Evolutionary conservation across 495 filamentous ascomycete species (phyloP), one percentile per base, ranked within the genome.

Genomic region (Daldinia loculata): DNA sequence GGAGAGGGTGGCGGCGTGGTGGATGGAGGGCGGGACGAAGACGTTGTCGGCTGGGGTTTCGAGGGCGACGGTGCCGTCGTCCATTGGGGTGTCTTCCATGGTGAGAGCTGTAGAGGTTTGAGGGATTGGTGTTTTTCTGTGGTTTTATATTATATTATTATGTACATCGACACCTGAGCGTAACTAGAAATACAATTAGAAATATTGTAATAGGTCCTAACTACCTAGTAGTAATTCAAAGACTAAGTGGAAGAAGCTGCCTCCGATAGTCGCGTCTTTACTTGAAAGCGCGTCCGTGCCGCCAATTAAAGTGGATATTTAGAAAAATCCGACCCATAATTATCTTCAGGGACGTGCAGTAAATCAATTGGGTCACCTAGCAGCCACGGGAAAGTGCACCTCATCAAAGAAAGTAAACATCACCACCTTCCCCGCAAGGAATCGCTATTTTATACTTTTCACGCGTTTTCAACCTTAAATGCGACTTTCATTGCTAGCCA

Each of bases 21-120:
- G 74, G 75, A 99, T 88, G 43, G 92, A 96, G 14, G 95, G 94
- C 36, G 92, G 87, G 75, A 93, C 86, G 85, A 97, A 93, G 76
- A 89, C 79, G 66, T 84, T 78, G 68, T 83, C 70, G 14, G 83
- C 66, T 53, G 89, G 82, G 1, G 89, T 85, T 74, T 91, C 89
- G 74, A 87, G 79, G 50, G 78, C 75, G 43, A 86, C 36, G 67
- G 80, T 75, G 72, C 77, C 81, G 15, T 86, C 80, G 63, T 81
- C 75, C 61, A 79, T 74, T 59, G 81, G 79, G 0, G 79, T 75
- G 69, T 84, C 84, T 69, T 86, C 81, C 81, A 85, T 38, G 30
- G 36, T 3, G 12, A 27, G 52, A 32, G 32, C 38, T 63, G 41
- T 59, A 24, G 57, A 38, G 9, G 12, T 27, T 52, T 51, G n/a